These are phyloP conservation scores for Quercus lobata DNA, from an alignment of 331 rosid genomes.

Conservation along the genomic window DNA sequence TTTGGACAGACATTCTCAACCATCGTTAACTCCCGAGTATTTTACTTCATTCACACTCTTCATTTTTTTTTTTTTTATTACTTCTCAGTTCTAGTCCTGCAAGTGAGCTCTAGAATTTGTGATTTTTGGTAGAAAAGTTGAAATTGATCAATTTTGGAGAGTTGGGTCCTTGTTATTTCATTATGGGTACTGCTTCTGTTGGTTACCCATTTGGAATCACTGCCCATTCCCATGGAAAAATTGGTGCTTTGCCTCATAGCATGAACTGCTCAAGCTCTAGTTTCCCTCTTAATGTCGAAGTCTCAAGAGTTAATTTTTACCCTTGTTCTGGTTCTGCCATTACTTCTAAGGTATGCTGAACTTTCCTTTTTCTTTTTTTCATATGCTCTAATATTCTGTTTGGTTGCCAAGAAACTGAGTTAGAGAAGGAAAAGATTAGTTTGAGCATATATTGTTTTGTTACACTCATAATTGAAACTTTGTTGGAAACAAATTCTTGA, in stretches of 20 bases:
- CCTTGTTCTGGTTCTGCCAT: slow-evolving; percentile 27
- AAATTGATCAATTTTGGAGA: slow-evolving; percentile 11
- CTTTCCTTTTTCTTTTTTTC: neutral
- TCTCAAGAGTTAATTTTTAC: slow-evolving; percentile 34
- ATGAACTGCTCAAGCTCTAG: slow-evolving; percentile 25
- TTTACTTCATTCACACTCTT: neutral
- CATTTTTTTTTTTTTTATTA: neutral
- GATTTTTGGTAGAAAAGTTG: slow-evolving; percentile 11
- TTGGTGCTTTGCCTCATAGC: slow-evolving; percentile 21
- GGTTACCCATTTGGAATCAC: slow-evolving; percentile 42
- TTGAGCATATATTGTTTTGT: neutral
- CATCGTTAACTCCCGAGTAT: neutral
- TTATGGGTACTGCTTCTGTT: slow-evolving; percentile 58
- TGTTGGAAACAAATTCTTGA: neutral
- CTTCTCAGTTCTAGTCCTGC: neutral
- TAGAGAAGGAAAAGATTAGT: neutral
- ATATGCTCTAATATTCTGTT: neutral
- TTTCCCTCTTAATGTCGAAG: slow-evolving; percentile 40
- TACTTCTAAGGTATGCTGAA: slow-evolving; percentile 45
- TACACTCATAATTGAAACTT: neutral
- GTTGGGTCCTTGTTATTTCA: slow-evolving; percentile 7
- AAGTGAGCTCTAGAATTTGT: neutral
- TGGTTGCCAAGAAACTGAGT: neutral
- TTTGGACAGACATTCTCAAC: slow-evolving; percentile 4
- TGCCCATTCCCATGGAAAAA: slow-evolving; percentile 34